phyloP scores from a whole-genome alignment of 176 grass and related monocot genomes.

The Secale cereale region DNA sequence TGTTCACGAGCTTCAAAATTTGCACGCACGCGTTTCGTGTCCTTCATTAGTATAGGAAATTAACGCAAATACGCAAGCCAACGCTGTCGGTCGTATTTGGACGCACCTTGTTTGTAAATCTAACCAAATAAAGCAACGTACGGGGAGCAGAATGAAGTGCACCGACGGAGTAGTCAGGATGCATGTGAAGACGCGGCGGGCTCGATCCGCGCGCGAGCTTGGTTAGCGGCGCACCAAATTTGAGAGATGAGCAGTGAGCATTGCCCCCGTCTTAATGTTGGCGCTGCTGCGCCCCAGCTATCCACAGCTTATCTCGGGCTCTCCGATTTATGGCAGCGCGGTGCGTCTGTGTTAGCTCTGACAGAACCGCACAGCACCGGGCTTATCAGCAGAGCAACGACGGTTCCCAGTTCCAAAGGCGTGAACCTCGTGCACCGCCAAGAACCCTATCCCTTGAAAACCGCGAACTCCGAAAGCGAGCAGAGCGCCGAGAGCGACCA shows the following conservation, averaged over 20 bases:
- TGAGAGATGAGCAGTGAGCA: background rate
- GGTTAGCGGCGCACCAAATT: background rate
- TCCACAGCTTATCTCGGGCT: background rate
- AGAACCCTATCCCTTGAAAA: background rate
- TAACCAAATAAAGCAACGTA: no score
- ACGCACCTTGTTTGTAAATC: no score
- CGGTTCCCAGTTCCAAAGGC: background rate
- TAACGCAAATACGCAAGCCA: no score
- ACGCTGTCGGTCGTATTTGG: no score
- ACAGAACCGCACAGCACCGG: background rate
- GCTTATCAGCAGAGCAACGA: no score
- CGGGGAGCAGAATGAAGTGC: background rate
- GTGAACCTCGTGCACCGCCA: background rate
- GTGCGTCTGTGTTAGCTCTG: background rate
- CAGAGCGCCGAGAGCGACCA: background rate
- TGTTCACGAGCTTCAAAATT: no score
- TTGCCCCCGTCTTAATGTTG: background rate
- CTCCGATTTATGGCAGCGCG: conserved; percentile 30
- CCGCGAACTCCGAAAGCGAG: no score
- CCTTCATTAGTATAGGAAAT: no score
- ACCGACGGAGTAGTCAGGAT: background rate
- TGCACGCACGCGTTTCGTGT: no score
- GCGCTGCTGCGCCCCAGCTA: background rate
- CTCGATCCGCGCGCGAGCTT: background rate
- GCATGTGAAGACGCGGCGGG: conserved; percentile 26